phyloP scores from a whole-genome alignment of 2,329 filamentous ascomycete species.

The Ceratocystis ficicola region DNA sequence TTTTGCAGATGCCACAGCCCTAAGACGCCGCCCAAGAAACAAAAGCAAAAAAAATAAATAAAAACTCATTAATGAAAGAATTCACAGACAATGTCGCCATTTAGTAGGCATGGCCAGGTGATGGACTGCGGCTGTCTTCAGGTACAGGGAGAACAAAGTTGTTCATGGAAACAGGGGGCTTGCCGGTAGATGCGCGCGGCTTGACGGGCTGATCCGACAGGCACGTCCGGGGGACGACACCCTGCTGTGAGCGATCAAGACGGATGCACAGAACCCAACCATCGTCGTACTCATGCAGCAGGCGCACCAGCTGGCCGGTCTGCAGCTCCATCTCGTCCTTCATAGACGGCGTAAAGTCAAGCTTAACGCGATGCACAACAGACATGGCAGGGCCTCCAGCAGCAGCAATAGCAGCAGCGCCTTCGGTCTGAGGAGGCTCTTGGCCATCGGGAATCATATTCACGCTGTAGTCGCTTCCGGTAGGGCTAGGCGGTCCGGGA shows the following conservation, averaged over 20 bases:
- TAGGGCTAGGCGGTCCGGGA: conserved; percentile 42
- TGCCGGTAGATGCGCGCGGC: conserved; percentile 49
- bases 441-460: conserved; percentile 41
- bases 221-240: conserved; percentile 87
- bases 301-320: conserved; percentile 70
- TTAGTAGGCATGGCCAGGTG: conserved; percentile 18
- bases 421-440: conserved; percentile 35
- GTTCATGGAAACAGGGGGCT: conserved; percentile 18
- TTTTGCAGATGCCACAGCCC: conserved; percentile 4
- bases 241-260: conserved; percentile 81
- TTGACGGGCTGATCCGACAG: conserved; percentile 86
- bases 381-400: conserved; percentile 47
- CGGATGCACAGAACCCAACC: conserved; percentile 92
- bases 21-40: conserved; percentile 11
- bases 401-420: conserved; percentile 49
- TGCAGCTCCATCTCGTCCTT: conserved; percentile 78
- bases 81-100: not conserved
- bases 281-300: conserved; percentile 95
- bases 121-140: conserved; percentile 4
- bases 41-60: not conserved
- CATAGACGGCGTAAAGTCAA: conserved; percentile 87
- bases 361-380: conserved; percentile 78
- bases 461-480: conserved; percentile 51
- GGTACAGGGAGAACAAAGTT: conserved; percentile 9
- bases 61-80: not conserved